These are phyloP conservation scores for Graphium sp. DNA, from an alignment of 2,329 filamentous ascomycete genomes.

Conservation along the genomic window DNA sequence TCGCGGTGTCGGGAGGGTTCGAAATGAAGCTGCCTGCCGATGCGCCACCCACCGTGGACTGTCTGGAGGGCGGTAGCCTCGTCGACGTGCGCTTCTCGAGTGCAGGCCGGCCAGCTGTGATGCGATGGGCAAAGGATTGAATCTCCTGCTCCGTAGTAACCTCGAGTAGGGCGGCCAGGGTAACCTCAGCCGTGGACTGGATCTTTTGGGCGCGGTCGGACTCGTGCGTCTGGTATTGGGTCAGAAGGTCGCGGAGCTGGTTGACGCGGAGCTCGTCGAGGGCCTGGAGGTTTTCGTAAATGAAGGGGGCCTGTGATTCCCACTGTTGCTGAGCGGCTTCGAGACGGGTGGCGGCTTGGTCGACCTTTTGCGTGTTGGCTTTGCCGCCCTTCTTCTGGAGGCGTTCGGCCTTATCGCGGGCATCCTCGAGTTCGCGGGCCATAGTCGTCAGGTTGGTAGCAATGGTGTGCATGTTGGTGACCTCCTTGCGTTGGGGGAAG, in stretches of 20 bases:
- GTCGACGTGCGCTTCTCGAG: constrained; percentile 23
- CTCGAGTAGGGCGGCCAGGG: constrained; percentile 68
- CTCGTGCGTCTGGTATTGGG: constrained; percentile 86
- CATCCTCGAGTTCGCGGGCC: constrained; percentile 70
- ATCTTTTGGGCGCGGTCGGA: constrained; percentile 69
- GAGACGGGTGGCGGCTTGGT: constrained; percentile 53
- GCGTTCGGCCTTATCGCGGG: constrained; percentile 76
- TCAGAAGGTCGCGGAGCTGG: constrained; percentile 76
- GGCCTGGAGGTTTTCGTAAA: constrained; percentile 84
- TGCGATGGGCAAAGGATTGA: constrained; percentile 42
- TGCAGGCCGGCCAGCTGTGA: constrained; percentile 22
- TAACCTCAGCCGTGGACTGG: constrained; percentile 58
- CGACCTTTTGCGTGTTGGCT: constrained; percentile 61
- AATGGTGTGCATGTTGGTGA: constrained; percentile 66
- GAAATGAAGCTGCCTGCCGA: constrained; percentile 1
- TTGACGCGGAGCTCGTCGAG: constrained; percentile 82
- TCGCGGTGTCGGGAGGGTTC: constrained; percentile 1
- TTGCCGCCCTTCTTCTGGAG: constrained; percentile 63
- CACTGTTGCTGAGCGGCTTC: constrained; percentile 72
- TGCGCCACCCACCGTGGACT: no score
- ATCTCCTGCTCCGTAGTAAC: constrained; percentile 81
- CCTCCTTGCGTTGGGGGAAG: constrained; percentile 59
- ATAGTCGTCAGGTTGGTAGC: constrained; percentile 65
- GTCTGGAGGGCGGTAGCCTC: no score
- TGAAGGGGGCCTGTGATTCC: constrained; percentile 86